Evolutionary conservation across 331 rosid genomes (phyloP).

Genomic region (Saraca asoca): DNA sequence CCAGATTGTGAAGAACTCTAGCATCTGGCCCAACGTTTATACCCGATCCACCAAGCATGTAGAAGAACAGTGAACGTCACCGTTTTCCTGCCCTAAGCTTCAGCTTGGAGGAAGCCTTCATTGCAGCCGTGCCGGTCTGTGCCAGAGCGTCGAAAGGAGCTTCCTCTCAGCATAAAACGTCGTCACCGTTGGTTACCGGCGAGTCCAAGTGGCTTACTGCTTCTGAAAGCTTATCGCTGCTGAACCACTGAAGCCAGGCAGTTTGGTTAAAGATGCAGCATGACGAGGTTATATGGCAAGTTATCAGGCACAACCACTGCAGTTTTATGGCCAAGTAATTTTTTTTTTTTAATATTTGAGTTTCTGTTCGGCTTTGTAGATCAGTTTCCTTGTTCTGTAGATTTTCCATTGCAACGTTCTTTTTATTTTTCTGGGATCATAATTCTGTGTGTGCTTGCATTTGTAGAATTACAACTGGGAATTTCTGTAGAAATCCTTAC

Average conservation of each 20-base stretch:
- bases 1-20: no score
- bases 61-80: no score
- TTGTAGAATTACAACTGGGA: constrained; percentile 65
- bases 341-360: not conserved
- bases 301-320: constrained; percentile 93
- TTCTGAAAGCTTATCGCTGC: no score
- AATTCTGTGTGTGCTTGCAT: not conserved
- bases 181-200: no score
- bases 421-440: not conserved
- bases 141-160: no score
- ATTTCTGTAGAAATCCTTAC: constrained; percentile 82
- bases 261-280: constrained; percentile 63
- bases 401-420: not conserved
- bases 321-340: constrained; percentile 83
- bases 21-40: no score
- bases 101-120: no score
- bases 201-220: no score
- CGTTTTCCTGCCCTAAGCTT: no score
- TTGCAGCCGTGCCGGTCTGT: no score
- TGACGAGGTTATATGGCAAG: constrained; percentile 96
- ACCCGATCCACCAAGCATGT: no score
- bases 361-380: not conserved
- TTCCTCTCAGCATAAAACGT: no score
- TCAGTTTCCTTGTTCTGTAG: not conserved
- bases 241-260: not conserved